These are phyloP conservation scores for Angomonas ambiguus DNA, from an alignment of 208 protist species.

Conservation along the genomic window DNA sequence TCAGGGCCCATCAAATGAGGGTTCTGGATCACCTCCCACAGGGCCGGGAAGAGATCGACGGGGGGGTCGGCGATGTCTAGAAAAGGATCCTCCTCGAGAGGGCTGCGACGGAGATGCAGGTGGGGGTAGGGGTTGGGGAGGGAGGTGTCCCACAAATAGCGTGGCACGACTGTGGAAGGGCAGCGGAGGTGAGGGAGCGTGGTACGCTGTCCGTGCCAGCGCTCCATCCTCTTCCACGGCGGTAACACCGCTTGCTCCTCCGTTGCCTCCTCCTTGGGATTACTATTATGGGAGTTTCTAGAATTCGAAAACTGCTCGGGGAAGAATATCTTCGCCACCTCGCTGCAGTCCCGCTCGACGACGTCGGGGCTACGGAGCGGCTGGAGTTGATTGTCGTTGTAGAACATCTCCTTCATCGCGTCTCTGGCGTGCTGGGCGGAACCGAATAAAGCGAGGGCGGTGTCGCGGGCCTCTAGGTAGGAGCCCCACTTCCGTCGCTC, in stretches of 20 bases:
- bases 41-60: constrained; percentile 73
- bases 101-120: constrained; percentile 22
- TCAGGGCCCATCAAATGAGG: constrained; percentile 46
- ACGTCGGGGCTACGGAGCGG: constrained; percentile 56
- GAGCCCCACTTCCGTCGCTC: constrained; percentile 71
- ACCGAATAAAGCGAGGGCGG: constrained; percentile 81
- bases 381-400: constrained; percentile 70
- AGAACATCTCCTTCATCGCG: constrained; percentile 83
- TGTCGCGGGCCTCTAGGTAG: constrained; percentile 84
- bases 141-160: constrained; percentile 64
- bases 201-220: constrained; percentile 38
- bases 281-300: not conserved
- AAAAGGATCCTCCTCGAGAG: constrained; percentile 9
- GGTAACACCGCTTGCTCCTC: not conserved
- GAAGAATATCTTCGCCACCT: constrained; percentile 50
- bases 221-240: constrained; percentile 17
- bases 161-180: constrained; percentile 43
- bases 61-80: constrained; percentile 18
- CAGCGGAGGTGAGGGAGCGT: constrained; percentile 65
- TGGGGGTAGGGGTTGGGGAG: constrained; percentile 86
- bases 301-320: constrained; percentile 5
- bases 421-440: constrained; percentile 76
- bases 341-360: constrained; percentile 64
- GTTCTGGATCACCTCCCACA: constrained; percentile 73
- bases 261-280: not conserved